A percentile compares a stretch with the other conserved stretches of the same genome.
These are phyloP conservation scores for Nicotiana attenuata DNA, from an alignment of 257 asterid genomes.

Conservation along the genomic window DNA sequence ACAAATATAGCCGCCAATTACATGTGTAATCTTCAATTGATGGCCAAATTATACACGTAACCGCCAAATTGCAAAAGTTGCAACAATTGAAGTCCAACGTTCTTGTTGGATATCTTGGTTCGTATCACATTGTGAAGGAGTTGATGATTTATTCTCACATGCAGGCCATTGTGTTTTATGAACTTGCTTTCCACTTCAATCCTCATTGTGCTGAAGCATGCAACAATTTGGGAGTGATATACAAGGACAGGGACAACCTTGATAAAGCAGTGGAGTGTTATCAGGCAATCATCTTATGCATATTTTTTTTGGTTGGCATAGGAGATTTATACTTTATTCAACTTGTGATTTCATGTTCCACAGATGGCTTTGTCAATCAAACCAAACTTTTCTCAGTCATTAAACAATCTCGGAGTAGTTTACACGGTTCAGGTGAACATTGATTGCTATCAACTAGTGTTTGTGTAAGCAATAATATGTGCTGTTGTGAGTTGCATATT, in stretches of 20 bases:
- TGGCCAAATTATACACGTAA: no score
- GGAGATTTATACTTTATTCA: conserved; percentile 1
- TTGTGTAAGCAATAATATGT: conserved; percentile 1
- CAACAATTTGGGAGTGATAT: conserved; percentile 97
- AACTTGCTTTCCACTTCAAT: conserved; percentile 98
- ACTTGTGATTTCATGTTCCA: conserved; percentile 17
- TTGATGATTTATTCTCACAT: conserved; percentile 15
- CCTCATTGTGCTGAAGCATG: conserved; percentile 99
- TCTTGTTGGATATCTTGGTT: no score
- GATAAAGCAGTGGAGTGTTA: conserved; percentile 99
- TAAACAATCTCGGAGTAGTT: conserved; percentile 99
- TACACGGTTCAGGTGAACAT: conserved; percentile 92
- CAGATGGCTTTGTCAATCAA: conserved; percentile 95
- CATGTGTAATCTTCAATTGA: no score
- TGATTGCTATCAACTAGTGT: conserved; percentile 3
- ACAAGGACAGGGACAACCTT: conserved; percentile 97
- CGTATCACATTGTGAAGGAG: background rate
- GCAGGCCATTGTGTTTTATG: conserved; percentile 98
- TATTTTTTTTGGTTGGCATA: background rate
- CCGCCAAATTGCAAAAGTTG: no score
- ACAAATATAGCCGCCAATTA: no score
- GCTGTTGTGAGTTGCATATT: background rate
- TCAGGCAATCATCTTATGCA: conserved; percentile 54
- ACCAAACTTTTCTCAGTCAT: conserved; percentile 94
- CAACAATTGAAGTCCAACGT: no score